Conservation (phyloP, 345 rosid species). For the Euphorbia pulcherrima region DNA sequence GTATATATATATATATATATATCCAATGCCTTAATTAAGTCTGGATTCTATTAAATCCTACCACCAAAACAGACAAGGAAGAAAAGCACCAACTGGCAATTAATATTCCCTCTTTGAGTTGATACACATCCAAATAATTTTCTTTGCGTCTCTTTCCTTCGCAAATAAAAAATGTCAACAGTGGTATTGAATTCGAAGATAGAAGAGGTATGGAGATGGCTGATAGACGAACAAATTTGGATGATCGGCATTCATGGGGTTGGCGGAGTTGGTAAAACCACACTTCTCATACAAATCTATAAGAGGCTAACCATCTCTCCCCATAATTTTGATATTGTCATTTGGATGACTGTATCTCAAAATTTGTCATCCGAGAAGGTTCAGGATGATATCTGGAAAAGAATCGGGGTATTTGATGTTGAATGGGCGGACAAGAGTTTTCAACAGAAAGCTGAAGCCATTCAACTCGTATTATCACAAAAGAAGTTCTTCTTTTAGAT, state of each 20-base stretch:
- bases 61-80: too few relatives aligned
- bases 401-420: constrained; percentile 30
- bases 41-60: too few relatives aligned
- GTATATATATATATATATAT: too few relatives aligned
- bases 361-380: constrained; percentile 28
- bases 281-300: not conserved
- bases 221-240: not conserved
- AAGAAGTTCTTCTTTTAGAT: constrained; percentile 10
- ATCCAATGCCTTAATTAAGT: too few relatives aligned
- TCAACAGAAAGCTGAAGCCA: not conserved
- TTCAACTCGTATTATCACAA: too few relatives aligned
- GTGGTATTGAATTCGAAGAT: not conserved
- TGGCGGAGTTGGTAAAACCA: not conserved
- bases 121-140: too few relatives aligned
- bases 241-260: not conserved
- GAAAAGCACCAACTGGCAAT: too few relatives aligned
- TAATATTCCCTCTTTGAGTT: too few relatives aligned
- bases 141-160: too few relatives aligned
- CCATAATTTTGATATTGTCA: not conserved
- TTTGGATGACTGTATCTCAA: constrained; percentile 2
- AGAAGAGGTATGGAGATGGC: not conserved
- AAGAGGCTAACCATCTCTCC: not conserved
- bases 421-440: constrained; percentile 29
- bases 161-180: not conserved
- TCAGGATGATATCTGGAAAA: constrained; percentile 34